A percentile compares a stretch with the other conserved stretches of the same genome.
phyloP scores from a whole-genome alignment of 345 rosid species.

The Eutrema heterophyllum region DNA sequence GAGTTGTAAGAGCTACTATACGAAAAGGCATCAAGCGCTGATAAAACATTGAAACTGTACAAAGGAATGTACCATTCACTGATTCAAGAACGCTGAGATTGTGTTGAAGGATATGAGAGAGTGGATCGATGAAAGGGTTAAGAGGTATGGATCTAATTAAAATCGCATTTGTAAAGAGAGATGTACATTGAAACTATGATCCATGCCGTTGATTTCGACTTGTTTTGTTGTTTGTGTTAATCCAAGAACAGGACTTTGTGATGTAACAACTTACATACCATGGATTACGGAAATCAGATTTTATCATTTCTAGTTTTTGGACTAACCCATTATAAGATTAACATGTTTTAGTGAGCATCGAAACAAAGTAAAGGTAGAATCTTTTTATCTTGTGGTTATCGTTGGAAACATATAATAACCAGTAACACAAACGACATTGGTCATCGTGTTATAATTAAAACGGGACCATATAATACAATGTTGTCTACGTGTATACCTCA shows the following conservation, averaged over 20 bases:
- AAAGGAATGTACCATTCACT: constrained; percentile 96
- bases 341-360: not conserved
- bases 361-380: not conserved
- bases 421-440: no score
- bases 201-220: not conserved
- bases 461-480: not conserved
- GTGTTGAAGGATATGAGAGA: constrained; percentile 91
- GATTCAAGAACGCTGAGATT: constrained; percentile 57
- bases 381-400: not conserved
- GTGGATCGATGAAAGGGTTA: constrained; percentile 88
- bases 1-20: constrained; percentile 67
- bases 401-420: not conserved
- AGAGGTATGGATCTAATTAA: constrained; percentile 49
- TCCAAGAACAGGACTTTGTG: constrained; percentile 20
- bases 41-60: constrained; percentile 76
- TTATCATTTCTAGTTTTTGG: not conserved
- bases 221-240: constrained; percentile 18
- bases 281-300: not conserved
- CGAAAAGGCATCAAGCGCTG: constrained; percentile 67
- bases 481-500: constrained; percentile 1
- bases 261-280: constrained; percentile 16
- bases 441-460: not conserved
- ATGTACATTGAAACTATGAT: constrained; percentile 9
- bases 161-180: not conserved
- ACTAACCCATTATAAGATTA: not conserved